Evolutionary conservation across 169 alveolate genomes (phyloP), one percentile per base, ranked within the genome.

Genomic region (Plasmodium chabaudi): DNA sequence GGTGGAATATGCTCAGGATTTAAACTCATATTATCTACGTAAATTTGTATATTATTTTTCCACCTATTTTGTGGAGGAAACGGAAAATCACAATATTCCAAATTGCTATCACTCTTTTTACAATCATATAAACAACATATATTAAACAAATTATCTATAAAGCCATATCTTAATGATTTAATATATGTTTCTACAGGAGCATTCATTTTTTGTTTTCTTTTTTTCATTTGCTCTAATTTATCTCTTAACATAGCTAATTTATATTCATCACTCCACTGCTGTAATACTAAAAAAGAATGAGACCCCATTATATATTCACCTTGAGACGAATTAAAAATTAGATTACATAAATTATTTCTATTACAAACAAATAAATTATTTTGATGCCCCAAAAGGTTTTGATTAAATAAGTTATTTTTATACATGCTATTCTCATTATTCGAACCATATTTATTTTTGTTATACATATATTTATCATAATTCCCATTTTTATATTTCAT

Each of bases 241-340:
- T 79, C 82, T 70, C 89, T 39, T 47, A 79, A 47, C 72, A 79
- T 64, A 27, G 21, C 15, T 70, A 79, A 67, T 60, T 53, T 65
- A 10, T 67, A 59, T 42, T 25, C 25, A 67, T 79, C 72, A 23
- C 51, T 46, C 89, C 89, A 79, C 13, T 55, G 65, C 46, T 49
- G 69, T 23, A 75, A 15, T 49, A 53, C 23, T 42, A 10, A 27
- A 46, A 79, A 70, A 19, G 70, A 42, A 7, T 23, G 63, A 47
- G 65, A 53, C 3, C 60, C 59, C 5, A 13, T 15, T 10, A 49
- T 59, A n/a, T 61, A 63, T 34, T 13, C 73, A 4, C 42, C 42
- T 19, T 49, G 17, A 10, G 51, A 17, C 17, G 21, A 7, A 12
- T 49, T 61, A 65, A 75, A 75, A 21, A 75, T 55, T 47, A 75